Base-by-base conservation (phyloP, 306 rosid species). In the Prunus salicina region DNA sequence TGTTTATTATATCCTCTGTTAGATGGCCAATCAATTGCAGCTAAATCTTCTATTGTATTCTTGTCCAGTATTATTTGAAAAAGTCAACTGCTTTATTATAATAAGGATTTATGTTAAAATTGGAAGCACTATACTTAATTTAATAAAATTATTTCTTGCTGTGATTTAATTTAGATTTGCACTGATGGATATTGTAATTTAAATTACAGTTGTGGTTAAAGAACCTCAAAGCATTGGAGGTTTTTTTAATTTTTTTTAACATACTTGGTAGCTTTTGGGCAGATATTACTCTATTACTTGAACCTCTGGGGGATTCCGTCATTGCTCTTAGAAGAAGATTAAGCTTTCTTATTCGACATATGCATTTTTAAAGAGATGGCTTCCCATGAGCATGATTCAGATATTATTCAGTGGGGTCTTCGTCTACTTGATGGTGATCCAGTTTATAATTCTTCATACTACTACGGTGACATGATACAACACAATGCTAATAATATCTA, bases 351-450 rank as follows among this genome's bases (percentile, higher is more conserved):
- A 55, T 22, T 18, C 41, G 32, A 20, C 65, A 41, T 67, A 20
- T 69, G 51, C 55, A 20, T 64, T 45, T 69, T 69, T 76, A 28
- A 53, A 75, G 82, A 82, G 84, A 93, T 88, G 93, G 87, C 67
- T 73, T 68, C 85, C 30, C 58, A 85, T 79, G 96, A 89, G 73
- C 82, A 88, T 66, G 83, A 84, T 28, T 80, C 97, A 24, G 97
- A 86, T 72, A 81, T 87, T 76, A 61, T 83, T 45, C 88, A 84
- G 69, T 93, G 97, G 93, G 92, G 90, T 78, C 76, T 83, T 76
- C 83, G 82, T 71, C 80, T 93, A 69, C 61, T 91, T 67, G 87
- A 81, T 50, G 77, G 81, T 13, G 91, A 91, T 66, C 88, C 89
- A 52, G 25, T 49, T 76, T 77, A 78, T 73, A 77, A 70, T 80